Evolutionary conservation across 441 rosid species (phyloP), one percentile per base, ranked within the genome.

Genomic region (Manihot esculenta): DNA sequence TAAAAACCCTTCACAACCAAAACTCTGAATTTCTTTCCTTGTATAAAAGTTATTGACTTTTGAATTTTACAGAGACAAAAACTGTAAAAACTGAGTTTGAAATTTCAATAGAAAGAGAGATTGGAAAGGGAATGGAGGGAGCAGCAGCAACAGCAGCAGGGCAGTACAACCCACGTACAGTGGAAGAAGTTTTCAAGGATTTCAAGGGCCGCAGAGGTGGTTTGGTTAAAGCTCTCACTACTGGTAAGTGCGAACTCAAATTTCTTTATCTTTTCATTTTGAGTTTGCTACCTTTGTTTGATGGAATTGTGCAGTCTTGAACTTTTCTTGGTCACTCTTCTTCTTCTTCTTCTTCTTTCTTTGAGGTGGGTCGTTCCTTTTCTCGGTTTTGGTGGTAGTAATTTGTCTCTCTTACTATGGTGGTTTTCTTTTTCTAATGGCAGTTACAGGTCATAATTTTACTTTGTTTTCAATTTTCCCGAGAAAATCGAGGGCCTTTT

Each of bases 151-250:
- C 82, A 26, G 76, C 61, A 68, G 88, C 83, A 74, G 82, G 76
- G 11, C 78, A 68, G 74, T 81, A 79, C 80, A 86, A 81, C 71
- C 90, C 90, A 44, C 89, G 92, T 58, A 84, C 95, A 3, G 91
- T 87, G 0, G 95, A 87, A 68, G 91, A 87, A 56, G 95, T 89
- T 30, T 86, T 87, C 73, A 80, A 82, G 72, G 95, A 89, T 83
- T 89, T 89, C 73, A 84, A 85, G 66, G 90, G 90, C 71, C 88
- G 92, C 11, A 78, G 90, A 69, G 73, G 86, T 60, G 95, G 84
- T 74, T 77, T 87, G 77, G 77, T 89, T 72, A 89, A 84, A 72
- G 95, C 95, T 35, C 86, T 89, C 53, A 87, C 92, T 80, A 76
- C 82, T 49, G 91, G 95, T 78, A 62, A 63, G 10, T 12, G 21